These are phyloP conservation scores for Corrigiola litoralis DNA, from an alignment of 179 eudicot species.

Conservation along the genomic window DNA sequence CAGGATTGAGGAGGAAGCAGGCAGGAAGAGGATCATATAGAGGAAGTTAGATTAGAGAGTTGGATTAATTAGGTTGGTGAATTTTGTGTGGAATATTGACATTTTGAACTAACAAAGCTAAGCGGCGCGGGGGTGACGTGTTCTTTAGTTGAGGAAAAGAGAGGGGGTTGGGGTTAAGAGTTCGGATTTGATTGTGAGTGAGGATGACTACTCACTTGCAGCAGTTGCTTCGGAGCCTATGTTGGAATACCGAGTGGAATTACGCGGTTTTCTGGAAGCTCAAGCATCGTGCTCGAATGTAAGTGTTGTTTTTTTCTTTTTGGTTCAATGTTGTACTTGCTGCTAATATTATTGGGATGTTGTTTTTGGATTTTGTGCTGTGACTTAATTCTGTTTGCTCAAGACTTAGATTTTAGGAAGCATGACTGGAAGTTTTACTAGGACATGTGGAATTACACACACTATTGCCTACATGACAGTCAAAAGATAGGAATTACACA, in stretches of 20 bases:
- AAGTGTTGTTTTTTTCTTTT: constrained; percentile 33
- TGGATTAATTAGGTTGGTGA: constrained; percentile 35
- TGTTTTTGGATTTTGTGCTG: constrained; percentile 4
- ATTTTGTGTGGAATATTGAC: constrained; percentile 35
- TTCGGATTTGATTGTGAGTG: constrained; percentile 29
- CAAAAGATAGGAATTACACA: neutral
- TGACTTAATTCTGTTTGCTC: neutral
- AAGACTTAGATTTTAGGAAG: neutral
- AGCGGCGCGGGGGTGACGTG: constrained; percentile 24
- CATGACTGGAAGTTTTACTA: constrained; percentile 1
- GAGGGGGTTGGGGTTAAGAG: constrained; percentile 22
- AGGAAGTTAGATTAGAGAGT: constrained; percentile 64
- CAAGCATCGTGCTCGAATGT: constrained; percentile 76
- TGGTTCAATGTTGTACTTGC: no score
- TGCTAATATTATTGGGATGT: neutral
- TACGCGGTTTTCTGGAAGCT: constrained; percentile 91
- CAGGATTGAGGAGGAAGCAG: constrained; percentile 88
- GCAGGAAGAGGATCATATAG: constrained; percentile 98
- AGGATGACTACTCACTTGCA: constrained; percentile 68
- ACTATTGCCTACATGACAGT: neutral
- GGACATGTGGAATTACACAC: neutral
- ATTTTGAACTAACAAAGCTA: constrained; percentile 32
- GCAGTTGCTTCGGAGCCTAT: constrained; percentile 64
- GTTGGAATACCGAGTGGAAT: constrained; percentile 64
- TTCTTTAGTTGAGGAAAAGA: constrained; percentile 28